Base-by-base conservation (phyloP, 257 asterid species). In the Solanum sejunctum region DNA sequence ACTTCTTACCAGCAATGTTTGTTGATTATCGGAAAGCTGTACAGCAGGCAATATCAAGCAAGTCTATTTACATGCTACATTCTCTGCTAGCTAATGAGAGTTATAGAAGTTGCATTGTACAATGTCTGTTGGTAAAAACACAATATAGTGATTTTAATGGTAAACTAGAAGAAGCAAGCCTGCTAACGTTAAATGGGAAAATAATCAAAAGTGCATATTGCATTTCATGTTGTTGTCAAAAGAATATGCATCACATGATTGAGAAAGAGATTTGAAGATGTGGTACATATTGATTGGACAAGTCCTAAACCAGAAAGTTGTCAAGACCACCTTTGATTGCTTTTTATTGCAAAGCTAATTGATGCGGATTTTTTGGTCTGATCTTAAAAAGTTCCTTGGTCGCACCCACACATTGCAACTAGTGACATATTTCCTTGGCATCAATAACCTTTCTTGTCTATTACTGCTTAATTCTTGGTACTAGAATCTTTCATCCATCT, bases 21-120 rank as follows among this genome's bases (percentile, higher is more conserved):
- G 99, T 97, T 67, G 99, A 97, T 89, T 97, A 97, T 86, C 93
- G 99, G 91, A 95, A 97, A 92, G 93, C 96, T 51, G 99, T 97
- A 69, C 99, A 97, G 82, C 98, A 93, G 91, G 98, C 99, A 82
- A 97, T 97, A 92, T 94, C 99, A 95, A 97, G 99, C 89, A 94
- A 94, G 98, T 91, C 90, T 84, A 75, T 85, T 69, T 12, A 80
- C 73, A 86, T 85, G 51, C 43, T 81, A 64, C 87, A 87, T 88
- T 87, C 43, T 39, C 45, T 72, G 64, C 81, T 83, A 51, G 82
- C 82, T 84, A 70, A 83, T 69, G 51, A 51, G 67, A 67, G 28
- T 83, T 51, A 32, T 18, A 26, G 61, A 77, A 78, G 83, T 52
- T 26, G 61, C 80, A 72, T 18, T 72, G 80, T 72, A 52, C 82